Base-by-base conservation (phyloP, 140 eudicot species). In the Oenanthe javanica region DNA sequence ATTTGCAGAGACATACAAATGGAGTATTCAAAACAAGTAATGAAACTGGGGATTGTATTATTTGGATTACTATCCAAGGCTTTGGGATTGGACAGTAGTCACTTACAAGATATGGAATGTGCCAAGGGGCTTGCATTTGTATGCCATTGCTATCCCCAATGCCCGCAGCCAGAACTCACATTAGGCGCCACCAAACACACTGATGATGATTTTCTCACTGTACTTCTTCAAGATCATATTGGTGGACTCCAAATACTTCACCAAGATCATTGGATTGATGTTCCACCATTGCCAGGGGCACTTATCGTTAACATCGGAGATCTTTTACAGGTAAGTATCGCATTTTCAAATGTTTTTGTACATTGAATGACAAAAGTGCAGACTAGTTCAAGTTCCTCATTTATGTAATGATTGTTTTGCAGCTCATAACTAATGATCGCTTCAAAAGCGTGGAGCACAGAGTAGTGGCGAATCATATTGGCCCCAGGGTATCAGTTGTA, bases 161-260 rank as follows among this genome's bases (percentile, higher is more conserved):
- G 90, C 42, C 90, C 91, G 0, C 78, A 85, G 72, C 89, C 93
- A 14, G 88, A 89, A 6, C 71, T 79, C 50, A 82, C 93, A 0
- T 45, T 85, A 9, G 90, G 91, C 6, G 38, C 75, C 0, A 79
- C 13, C 80, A 79, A 79, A 54, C 89, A 89, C 27, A 11, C 89
- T 0, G 93, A 87, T 40, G 27, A n/a, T 40, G 81, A 19, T 71
- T 83, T 89, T 81, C 42, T 87, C 36, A 87, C 93, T 0, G 76
- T 89, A 49, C 87, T 89, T 1, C 74, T 83, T 1, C 90, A 87
- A 64, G 93, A 89, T 47, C 83, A 82, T 10, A 61, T 87, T 16
- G 89, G 90, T 2, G 93, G 90, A 15, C 89, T 89, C 6, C 93
- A 89, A 85, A n/a, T 87, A 16, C 63, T 81, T 43, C 61, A 75